Base-by-base conservation (phyloP, 2,329 filamentous ascomycete species). In the Rhynchosporium agropyri region DNA sequence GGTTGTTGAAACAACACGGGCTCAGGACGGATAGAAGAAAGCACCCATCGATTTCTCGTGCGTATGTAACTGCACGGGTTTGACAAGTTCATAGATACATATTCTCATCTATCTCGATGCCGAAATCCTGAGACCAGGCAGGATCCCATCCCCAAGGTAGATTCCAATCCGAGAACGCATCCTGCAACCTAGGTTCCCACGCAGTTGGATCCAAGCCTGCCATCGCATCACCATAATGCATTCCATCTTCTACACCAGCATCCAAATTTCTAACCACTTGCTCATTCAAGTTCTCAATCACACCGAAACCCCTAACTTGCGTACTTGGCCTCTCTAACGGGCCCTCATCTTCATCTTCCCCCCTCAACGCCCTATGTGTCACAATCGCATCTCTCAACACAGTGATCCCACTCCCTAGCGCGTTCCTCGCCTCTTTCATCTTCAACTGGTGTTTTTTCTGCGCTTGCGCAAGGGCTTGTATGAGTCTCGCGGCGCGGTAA, bases 81-180 rank as follows among this genome's bases (percentile, higher is more conserved):
- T 20, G 20, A 20, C 20, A 20, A 20, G 20, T 29, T 54, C 50
- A 54, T 42, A 54, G n/a, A 42, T 40, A 54, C 51, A 54, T 54
- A 36, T 42, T 54, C 6, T 33, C 51, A 28, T 60, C 50, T 7
- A 60, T 60, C 20, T 60, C 48, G n/a, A 61, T 49, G n/a, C 61
- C 54, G 38, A 38, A 64, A 12, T 51, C 51, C 12, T 58, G 53
- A 31, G n/a, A 38, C 33, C 28, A 58, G 12, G 49, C 40, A 49
- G 58, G 50, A 40, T 64, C 62, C 36, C 60, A 49, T 7, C 54
- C 58, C 62, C 62, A 64, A 20, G 62, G 62, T 53, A 64, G 55
- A 38, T 54, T 64, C 62, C 62, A 61, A 13, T 64, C 62, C 53
- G 56, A 36, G 20, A 53, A 61, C 29, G 62, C 49, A 57, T 61